Evolutionary conservation across 1,284 basidiomycete species (phyloP).

Genomic region (Anthracocystis panici-leucophaei): DNA sequence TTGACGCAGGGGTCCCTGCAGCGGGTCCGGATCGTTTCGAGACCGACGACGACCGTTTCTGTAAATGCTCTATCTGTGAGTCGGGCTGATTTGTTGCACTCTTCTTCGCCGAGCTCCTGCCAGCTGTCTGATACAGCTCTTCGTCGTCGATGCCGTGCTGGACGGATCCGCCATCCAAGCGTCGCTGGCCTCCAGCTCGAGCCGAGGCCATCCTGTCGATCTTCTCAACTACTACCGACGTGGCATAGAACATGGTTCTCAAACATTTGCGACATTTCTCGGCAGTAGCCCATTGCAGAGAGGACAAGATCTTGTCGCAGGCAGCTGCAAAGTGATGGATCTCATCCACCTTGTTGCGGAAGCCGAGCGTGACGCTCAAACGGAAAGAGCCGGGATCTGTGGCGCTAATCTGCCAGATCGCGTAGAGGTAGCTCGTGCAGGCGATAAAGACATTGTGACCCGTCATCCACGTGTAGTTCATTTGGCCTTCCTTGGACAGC

Average conservation of each 20-base stretch:
- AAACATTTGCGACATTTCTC: slow-evolving; percentile 53
- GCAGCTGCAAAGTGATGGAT: slow-evolving; percentile 50
- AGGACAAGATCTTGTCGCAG: slow-evolving; percentile 48
- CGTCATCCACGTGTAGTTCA: slow-evolving; percentile 57
- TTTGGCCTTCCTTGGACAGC: slow-evolving; percentile 50
- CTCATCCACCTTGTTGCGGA: slow-evolving; percentile 49
- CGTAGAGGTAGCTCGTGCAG: slow-evolving; percentile 48
- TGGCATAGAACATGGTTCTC: slow-evolving; percentile 51
- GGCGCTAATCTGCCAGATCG: slow-evolving; percentile 51
- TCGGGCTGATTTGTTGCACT: not conserved
- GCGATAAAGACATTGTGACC: slow-evolving; percentile 52
- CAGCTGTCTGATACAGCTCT: not conserved
- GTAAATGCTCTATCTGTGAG: not conserved
- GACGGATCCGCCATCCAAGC: not conserved
- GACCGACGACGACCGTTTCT: not conserved
- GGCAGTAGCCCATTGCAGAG: slow-evolving; percentile 49
- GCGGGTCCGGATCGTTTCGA: slow-evolving; percentile 8
- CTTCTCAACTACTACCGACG: slow-evolving; percentile 47
- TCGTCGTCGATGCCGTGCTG: not conserved
- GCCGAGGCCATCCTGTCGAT: slow-evolving; percentile 38
- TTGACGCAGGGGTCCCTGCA: not conserved
- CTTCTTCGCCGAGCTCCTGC: slow-evolving; percentile 3
- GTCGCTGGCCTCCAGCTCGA: not conserved
- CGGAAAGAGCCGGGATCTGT: slow-evolving; percentile 41
- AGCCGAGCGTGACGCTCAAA: slow-evolving; percentile 38